phyloP scores from a whole-genome alignment of 163 green algal genomes.

The Chlamydomonas reinhardtii region DNA sequence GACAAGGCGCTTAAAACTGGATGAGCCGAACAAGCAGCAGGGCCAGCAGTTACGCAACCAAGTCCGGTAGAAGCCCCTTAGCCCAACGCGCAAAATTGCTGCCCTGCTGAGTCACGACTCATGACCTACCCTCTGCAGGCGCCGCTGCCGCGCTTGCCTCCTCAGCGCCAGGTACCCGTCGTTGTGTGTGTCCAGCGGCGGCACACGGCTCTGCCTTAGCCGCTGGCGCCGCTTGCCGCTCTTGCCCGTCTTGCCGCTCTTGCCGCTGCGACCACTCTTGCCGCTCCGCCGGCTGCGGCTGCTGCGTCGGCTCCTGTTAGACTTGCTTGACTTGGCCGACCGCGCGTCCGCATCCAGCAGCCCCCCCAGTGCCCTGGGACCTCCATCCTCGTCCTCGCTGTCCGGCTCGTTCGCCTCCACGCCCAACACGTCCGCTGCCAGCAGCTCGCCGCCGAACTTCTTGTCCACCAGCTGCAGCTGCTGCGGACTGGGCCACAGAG shows the following conservation, averaged over 20 bases:
- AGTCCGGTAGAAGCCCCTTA: neutral
- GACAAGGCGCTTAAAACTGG: no score
- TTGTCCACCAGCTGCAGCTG: constrained; percentile 75
- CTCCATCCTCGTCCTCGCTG: constrained; percentile 60
- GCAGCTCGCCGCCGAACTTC: constrained; percentile 78
- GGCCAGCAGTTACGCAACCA: neutral
- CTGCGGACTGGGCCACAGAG: constrained; percentile 60
- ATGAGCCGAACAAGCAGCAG: neutral
- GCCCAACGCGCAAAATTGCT: neutral
- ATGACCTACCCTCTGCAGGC: neutral
- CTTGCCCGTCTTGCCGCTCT: constrained; percentile 8
- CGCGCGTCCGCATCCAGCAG: constrained; percentile 31
- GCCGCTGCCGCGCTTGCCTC: constrained; percentile 18
- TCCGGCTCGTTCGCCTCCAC: constrained; percentile 64
- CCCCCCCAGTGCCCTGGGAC: constrained; percentile 13
- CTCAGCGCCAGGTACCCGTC: constrained; percentile 53
- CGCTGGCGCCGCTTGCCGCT: neutral
- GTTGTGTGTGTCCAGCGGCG: constrained; percentile 52
- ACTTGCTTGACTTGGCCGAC: constrained; percentile 16
- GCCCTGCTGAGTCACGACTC: no score
- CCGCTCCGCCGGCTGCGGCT: neutral
- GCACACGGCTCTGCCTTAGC: neutral
- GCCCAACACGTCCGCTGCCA: constrained; percentile 68
- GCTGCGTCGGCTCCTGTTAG: constrained; percentile 24
- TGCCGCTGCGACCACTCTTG: constrained; percentile 1